phyloP scores from a whole-genome alignment of 1,284 basidiomycete species.

The Moesziomyces antarcticus region DNA sequence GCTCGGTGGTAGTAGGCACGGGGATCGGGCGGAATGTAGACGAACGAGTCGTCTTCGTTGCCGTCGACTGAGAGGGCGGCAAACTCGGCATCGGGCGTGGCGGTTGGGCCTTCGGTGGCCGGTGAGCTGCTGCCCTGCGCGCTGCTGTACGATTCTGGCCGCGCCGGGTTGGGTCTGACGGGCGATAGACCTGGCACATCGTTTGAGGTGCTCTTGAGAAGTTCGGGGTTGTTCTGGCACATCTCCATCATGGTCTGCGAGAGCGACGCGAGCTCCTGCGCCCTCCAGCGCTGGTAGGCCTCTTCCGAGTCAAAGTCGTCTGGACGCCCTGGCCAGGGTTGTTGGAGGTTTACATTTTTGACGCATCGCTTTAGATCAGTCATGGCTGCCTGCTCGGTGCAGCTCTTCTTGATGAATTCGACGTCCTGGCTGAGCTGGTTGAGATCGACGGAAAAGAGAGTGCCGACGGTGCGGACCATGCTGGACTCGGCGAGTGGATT shows the following conservation, averaged over 20 bases:
- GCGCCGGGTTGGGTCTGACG: conserved; percentile 5
- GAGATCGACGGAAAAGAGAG: conserved; percentile 80
- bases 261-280: conserved; percentile 83
- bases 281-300: conserved; percentile 85
- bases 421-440: conserved; percentile 79
- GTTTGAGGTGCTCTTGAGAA: conserved; percentile 76
- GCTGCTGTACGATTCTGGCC: conserved; percentile 27
- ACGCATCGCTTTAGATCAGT: conserved; percentile 78
- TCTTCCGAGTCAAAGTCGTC: conserved; percentile 84
- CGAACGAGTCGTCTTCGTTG: conserved; percentile 70
- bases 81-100: conserved; percentile 38
- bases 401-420: conserved; percentile 76
- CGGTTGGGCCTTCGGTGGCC: conserved; percentile 13
- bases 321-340: conserved; percentile 82
- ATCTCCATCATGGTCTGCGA: conserved; percentile 89
- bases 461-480: conserved; percentile 73
- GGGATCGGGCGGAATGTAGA: conserved; percentile 90
- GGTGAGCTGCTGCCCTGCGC: conserved; percentile 10
- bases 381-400: conserved; percentile 73
- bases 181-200: conserved; percentile 33
- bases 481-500: conserved; percentile 39
- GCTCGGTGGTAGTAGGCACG: conserved; percentile 85
- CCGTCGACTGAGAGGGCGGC: conserved; percentile 19
- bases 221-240: conserved; percentile 85
- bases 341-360: conserved; percentile 87